phyloP scores from a whole-genome alignment of 139 green algal genomes.

The Micromonas commoda region DNA sequence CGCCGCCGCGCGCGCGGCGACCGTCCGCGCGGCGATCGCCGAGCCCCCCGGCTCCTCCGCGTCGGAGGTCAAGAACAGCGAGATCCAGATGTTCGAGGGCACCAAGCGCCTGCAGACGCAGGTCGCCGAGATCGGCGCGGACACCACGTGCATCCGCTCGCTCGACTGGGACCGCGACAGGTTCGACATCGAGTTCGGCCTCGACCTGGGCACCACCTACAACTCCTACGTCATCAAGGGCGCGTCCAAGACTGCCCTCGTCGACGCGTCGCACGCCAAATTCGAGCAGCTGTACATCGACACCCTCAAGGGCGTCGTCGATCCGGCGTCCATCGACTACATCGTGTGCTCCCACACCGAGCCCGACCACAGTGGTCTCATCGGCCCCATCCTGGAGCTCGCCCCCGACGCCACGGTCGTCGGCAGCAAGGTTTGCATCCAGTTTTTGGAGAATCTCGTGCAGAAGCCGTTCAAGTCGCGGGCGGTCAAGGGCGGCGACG shows the following conservation, averaged over 20 bases:
- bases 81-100: conserved; percentile 2
- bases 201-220: conserved; percentile 86
- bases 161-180: conserved; percentile 90
- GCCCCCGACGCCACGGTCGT: conserved; percentile 72
- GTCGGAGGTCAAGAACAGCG: background rate
- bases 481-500: conserved; percentile 80
- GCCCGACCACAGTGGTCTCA: conserved; percentile 85
- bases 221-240: conserved; percentile 93
- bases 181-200: conserved; percentile 83
- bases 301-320: conserved; percentile 37
- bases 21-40: background rate
- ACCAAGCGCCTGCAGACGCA: conserved; percentile 52
- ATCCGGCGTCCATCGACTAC: conserved; percentile 64
- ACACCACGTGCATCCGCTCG: conserved; percentile 82
- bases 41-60: background rate
- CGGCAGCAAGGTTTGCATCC: conserved; percentile 71
- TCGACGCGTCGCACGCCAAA: conserved; percentile 94
- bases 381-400: conserved; percentile 73
- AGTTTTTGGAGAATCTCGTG: conserved; percentile 48
- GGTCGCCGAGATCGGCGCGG: conserved; percentile 54
- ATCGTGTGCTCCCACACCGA: conserved; percentile 80
- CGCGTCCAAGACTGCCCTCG: conserved; percentile 73
- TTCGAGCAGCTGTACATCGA: conserved; percentile 81
- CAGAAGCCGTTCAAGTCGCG: conserved; percentile 41
- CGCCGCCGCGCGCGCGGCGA: background rate